Percentiles rank a stretch among this genome's conserved stretches.
phyloP scores from a whole-genome alignment of 139 green algal genomes.

The Nannochloris sp. region DNA sequence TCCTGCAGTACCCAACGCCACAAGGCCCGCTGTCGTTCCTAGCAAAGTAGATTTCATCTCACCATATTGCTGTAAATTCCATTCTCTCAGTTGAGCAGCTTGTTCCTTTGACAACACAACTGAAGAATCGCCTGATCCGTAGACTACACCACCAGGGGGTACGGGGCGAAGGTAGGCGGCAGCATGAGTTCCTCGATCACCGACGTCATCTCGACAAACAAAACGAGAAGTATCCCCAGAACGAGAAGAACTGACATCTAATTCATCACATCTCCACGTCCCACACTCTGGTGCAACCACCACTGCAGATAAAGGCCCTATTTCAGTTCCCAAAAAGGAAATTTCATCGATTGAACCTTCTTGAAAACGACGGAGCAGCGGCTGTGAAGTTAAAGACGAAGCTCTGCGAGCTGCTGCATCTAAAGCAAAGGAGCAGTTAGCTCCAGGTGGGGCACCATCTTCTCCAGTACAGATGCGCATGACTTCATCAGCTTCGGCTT shows the following conservation, averaged over 20 bases:
- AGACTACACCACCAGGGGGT: constrained; percentile 52
- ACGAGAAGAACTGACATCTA: constrained; percentile 52
- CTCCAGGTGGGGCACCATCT: not conserved
- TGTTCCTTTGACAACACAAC: constrained; percentile 43
- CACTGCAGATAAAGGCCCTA: constrained; percentile 57
- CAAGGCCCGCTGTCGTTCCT: constrained; percentile 48
- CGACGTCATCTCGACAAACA: constrained; percentile 53
- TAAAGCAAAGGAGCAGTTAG: constrained; percentile 27
- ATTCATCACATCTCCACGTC: constrained; percentile 61
- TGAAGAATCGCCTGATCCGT: constrained; percentile 53
- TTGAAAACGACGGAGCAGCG: constrained; percentile 67
- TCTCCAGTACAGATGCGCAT: constrained; percentile 39
- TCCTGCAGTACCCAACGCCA: constrained; percentile 37
- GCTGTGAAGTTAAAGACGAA: not conserved
- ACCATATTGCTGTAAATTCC: constrained; percentile 53
- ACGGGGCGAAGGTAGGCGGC: constrained; percentile 58
- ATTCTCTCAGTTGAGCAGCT: constrained; percentile 38
- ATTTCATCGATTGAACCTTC: constrained; percentile 61
- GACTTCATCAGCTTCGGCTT: constrained; percentile 17
- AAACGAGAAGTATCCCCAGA: constrained; percentile 59
- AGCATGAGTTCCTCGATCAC: constrained; percentile 23
- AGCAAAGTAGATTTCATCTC: constrained; percentile 60
- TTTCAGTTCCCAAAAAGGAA: constrained; percentile 51
- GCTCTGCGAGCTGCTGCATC: not conserved
- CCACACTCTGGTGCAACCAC: constrained; percentile 62